phyloP scores from a whole-genome alignment of 495 filamentous ascomycete genomes.

The Zalerion maritima region DNA sequence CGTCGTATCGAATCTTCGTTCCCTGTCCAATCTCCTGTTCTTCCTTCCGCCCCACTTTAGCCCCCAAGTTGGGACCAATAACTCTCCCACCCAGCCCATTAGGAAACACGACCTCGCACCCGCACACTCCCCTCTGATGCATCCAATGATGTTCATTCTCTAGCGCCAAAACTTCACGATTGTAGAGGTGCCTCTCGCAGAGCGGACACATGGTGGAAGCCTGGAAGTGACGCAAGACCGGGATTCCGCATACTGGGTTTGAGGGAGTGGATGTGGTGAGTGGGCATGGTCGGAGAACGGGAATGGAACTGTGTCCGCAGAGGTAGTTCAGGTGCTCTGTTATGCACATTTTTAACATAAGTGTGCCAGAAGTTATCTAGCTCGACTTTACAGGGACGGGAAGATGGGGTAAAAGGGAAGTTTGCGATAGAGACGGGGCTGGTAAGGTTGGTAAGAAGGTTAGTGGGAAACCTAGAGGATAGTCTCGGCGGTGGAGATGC shows the following conservation, averaged over 20 bases:
- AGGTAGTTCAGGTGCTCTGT: slow-evolving; percentile 27
- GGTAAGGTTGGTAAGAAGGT: too few relatives aligned
- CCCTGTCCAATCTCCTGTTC: neutral
- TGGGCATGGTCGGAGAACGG: slow-evolving; percentile 25
- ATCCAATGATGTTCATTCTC: slow-evolving; percentile 33
- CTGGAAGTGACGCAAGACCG: slow-evolving; percentile 14
- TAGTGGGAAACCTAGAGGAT: too few relatives aligned
- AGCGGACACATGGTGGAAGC: slow-evolving; percentile 20
- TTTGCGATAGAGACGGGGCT: too few relatives aligned
- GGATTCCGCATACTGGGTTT: slow-evolving; percentile 18
- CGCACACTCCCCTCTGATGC: slow-evolving; percentile 29
- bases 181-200: slow-evolving; percentile 25
- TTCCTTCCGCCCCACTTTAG: neutral
- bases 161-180: slow-evolving; percentile 21
- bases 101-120: slow-evolving; percentile 23
- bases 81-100: slow-evolving; percentile 16
- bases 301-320: slow-evolving; percentile 26
- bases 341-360: slow-evolving; percentile 32
- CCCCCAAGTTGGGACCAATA: slow-evolving; percentile 7
- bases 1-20: neutral
- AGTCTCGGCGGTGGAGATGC: too few relatives aligned
- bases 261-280: slow-evolving; percentile 20
- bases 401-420: too few relatives aligned
- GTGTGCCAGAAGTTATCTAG: too few relatives aligned
- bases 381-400: too few relatives aligned